Conservation (phyloP, 371 early-diverging fungal genomes). For the Rhizopus arrhizus region DNA sequence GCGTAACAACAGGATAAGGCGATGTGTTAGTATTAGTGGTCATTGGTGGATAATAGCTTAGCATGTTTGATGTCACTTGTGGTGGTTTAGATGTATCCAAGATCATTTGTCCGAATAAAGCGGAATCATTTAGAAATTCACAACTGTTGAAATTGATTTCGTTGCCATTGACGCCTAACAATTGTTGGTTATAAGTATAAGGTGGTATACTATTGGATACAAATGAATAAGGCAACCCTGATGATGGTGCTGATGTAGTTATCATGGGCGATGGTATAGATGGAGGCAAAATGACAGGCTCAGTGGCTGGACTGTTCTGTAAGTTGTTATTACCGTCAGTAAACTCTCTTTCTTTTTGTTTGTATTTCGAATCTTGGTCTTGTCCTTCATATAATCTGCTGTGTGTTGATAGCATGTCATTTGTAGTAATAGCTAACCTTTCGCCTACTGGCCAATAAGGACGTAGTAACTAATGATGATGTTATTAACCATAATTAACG, state of each 20-base stretch:
- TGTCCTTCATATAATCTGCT: conserved; percentile 41
- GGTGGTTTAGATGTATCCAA: conserved; percentile 27
- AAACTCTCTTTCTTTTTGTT: neutral
- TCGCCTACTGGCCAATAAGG: conserved; percentile 54
- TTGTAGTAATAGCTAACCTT: conserved; percentile 39
- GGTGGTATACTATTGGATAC: neutral
- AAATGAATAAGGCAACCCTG: neutral
- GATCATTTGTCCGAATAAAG: conserved; percentile 52
- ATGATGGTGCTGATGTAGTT: neutral
- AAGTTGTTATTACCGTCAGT: neutral
- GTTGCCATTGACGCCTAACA: neutral
- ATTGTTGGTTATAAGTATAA: neutral
- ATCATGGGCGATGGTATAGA: neutral
- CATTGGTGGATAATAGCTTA: neutral
- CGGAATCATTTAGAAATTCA: conserved; percentile 45
- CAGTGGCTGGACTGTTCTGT: neutral
- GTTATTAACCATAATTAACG: neutral
- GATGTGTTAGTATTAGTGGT: neutral
- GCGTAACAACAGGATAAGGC: neutral
- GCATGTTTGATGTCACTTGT: neutral
- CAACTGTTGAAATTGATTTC: conserved; percentile 47
- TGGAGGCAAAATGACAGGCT: neutral
- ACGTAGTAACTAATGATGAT: conserved; percentile 13
- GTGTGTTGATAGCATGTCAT: conserved; percentile 43
- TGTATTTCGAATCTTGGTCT: conserved; percentile 11